Base-by-base conservation (phyloP, 2,329 filamentous ascomycete genomes). In the Chaetomium sp. region DNA sequence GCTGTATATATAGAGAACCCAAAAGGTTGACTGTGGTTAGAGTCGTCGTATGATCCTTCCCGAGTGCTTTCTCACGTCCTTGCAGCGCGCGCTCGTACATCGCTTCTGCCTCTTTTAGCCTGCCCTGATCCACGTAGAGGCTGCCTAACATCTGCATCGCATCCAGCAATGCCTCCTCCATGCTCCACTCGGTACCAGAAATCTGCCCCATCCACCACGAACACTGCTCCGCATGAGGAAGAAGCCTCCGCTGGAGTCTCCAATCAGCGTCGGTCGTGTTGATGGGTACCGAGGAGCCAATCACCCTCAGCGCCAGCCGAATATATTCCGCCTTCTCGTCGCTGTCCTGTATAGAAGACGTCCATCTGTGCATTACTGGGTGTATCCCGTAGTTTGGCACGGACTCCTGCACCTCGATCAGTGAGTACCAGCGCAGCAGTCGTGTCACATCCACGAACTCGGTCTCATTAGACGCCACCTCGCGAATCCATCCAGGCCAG, bases 361-460 rank as follows among this genome's bases (percentile, higher is more conserved):
- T 43, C 61, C 57, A 65, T 54, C 52, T 54, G 42, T 65, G 57
- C 40, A 63, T 61, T 10, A 64, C 62, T 7, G 58, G 63, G 49
- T 65, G 59, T 53, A 65, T 63, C 33, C 48, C 49, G 56, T 54
- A 55, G 6, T 49, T 48, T 38, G 49, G 33, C 27, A 49, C 42
- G 9, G 45, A 54, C 43, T 59, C 57, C 42, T 54, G 42, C 11
- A 50, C 38, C 52, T 63, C 56, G 53, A 61, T 62, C 53, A 61
- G 62, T 40, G 59, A 61, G 52, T 64, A 64, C 45, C 59, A 55
- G 42, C 59, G 50, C 35, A 64, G 52, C 11, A 63, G 56, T 52
- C 53, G 44, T 45, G 42, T 54, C 27, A 51, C 53, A 41, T 63
- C 47, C 19, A 61, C 47, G 46, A 57, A 62, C 47, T 35, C 32